Evolutionary conservation across 2,329 filamentous ascomycete species (phyloP), one percentile per base, ranked within the genome.

Genomic region (Epichloe baconii): DNA sequence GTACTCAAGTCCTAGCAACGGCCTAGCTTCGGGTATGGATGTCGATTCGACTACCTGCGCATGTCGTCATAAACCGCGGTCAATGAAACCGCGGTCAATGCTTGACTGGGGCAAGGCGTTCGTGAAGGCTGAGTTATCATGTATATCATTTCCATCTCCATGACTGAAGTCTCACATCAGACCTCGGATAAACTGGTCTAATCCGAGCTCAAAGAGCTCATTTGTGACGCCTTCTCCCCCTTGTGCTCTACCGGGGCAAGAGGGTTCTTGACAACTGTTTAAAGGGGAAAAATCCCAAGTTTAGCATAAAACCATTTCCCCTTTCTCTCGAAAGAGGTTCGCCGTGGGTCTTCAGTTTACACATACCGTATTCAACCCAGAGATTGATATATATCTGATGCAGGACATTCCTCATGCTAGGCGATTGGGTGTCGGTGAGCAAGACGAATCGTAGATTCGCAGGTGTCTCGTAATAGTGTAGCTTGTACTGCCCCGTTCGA

Each of bases 321-420:
- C 8, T 31, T 31, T 31, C 31, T 31, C 31, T 31, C 31, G 31
- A 31, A 31, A 31, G 31, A 31, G 3, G 10, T 31, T 31, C 31
- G 10, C 8, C 31, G 31, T 10, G 31, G 31, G 31, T 10, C 31
- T 31, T 4, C 31, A 31, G 10, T 31, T 4, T 31, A 11, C 31
- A 31, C 76, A 53, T 68, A 88, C 86, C 85, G 62, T 93, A 98
- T 72, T 98, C 93, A 17, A 98, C 91, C 72, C 93, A 98, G 23
- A 97, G 79, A 66, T 95, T 97, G 53, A 96, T 94, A 68, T 96
- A 98, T 56, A 98, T 96, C 76, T 98, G 93, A 66, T 98, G 90
- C 62, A 98, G 71, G 21, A 95, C 91, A 60, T 94, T 88, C 44
- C 90, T 81, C 81, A 98, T 91, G 68, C 89, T 96, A 58, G 86